A percentile compares a stretch with the other conserved stretches of the same genome.
phyloP scores from a whole-genome alignment of 805 yeast genomes.

The Huiozyma sinensis region DNA sequence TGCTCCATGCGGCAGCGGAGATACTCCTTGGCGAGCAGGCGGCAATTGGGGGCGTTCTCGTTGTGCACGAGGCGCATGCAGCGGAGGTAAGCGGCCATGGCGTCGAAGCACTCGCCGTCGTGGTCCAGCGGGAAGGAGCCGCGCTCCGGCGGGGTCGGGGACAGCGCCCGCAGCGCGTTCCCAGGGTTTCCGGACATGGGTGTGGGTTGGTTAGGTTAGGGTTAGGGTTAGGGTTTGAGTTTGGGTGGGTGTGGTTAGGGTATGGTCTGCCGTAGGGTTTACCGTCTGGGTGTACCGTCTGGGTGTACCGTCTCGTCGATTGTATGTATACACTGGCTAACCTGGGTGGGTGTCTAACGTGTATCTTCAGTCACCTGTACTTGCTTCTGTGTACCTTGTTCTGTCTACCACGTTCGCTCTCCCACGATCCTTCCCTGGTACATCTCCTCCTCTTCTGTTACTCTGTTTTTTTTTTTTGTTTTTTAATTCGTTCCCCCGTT shows the following conservation, averaged over 20 bases:
- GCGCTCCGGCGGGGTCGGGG: slow-evolving; percentile 90
- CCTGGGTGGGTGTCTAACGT: no score
- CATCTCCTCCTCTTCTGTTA: no score
- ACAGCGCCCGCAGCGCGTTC: slow-evolving; percentile 37
- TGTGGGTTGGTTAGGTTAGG: background rate
- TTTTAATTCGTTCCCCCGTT: no score
- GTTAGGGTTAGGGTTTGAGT: background rate
- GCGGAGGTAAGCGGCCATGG: slow-evolving; percentile 64
- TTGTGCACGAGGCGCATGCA: slow-evolving; percentile 73
- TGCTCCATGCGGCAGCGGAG: slow-evolving; percentile 84
- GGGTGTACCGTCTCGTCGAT: no score
- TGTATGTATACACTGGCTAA: no score
- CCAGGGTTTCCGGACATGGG: slow-evolving; percentile 36
- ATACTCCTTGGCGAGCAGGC: slow-evolving; percentile 72
- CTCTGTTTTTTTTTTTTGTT: background rate
- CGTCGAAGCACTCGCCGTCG: slow-evolving; percentile 64
- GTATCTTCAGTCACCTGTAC: no score
- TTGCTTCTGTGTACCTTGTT: no score
- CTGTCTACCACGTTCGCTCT: no score
- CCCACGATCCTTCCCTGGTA: no score
- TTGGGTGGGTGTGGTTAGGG: no score
- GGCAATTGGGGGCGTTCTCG: slow-evolving; percentile 84
- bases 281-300: no score
- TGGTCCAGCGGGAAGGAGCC: slow-evolving; percentile 96
- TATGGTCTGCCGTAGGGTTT: no score